Percentiles rank a stretch among this genome's conserved stretches.
Conservation (phyloP, 1,139 yeast genomes). For the Candida gigantensis region DNA sequence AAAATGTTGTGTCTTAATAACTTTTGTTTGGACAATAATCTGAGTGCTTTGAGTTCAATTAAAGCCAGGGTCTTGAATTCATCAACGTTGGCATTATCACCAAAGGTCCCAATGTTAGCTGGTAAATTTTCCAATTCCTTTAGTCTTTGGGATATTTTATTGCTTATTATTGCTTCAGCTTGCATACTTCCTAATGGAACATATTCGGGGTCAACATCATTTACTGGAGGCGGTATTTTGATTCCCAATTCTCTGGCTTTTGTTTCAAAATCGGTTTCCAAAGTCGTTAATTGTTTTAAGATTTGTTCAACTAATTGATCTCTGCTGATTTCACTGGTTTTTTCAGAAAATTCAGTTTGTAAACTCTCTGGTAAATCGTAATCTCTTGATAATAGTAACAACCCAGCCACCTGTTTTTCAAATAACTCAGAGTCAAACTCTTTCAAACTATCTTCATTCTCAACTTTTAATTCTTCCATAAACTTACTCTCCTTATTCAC, state of each 20-base stretch:
- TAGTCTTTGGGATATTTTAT: slow-evolving; percentile 68
- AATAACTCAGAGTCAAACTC: slow-evolving; percentile 56
- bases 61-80: slow-evolving; percentile 64
- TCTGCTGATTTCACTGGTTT: slow-evolving; percentile 2
- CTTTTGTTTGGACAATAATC: slow-evolving; percentile 81
- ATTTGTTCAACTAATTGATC: slow-evolving; percentile 16
- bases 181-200: slow-evolving; percentile 39
- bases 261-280: slow-evolving; percentile 24
- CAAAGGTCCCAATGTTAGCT: slow-evolving; percentile 70
- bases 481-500: slow-evolving; percentile 26
- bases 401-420: slow-evolving; percentile 69
- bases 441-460: slow-evolving; percentile 8
- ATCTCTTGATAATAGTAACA: slow-evolving; percentile 76
- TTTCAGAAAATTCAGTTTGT: slow-evolving; percentile 20
- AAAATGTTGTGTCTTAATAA: slow-evolving; percentile 75
- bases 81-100: slow-evolving; percentile 42
- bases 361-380: slow-evolving; percentile 65
- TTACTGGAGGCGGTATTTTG: slow-evolving; percentile 25
- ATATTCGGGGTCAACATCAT: slow-evolving; percentile 23
- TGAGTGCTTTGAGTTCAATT: slow-evolving; percentile 79
- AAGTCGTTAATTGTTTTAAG: slow-evolving; percentile 13
- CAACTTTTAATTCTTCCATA: slow-evolving; percentile 19
- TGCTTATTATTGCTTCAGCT: slow-evolving; percentile 53
- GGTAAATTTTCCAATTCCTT: slow-evolving; percentile 76
- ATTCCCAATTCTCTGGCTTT: slow-evolving; percentile 36